Conservation (phyloP, 768 basidiomycete species). For the Tremella fuciformis region DNA sequence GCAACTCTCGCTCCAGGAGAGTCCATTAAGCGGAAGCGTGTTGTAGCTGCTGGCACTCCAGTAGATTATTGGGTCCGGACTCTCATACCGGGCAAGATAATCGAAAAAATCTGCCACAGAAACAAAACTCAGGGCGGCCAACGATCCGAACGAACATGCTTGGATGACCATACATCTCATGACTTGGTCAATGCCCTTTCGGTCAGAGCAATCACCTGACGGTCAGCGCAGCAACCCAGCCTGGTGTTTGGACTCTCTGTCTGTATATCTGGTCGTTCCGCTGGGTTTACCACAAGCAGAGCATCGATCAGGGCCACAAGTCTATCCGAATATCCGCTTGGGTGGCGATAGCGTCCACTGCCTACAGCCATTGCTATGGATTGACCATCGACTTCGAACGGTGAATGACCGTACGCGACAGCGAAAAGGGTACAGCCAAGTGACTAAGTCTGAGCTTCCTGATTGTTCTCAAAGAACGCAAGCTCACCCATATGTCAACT, state of each 20-base stretch:
- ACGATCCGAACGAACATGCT: too few species aligned
- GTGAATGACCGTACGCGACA: constrained; percentile 90
- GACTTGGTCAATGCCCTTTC: neutral
- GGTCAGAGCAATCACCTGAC: neutral
- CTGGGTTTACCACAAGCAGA: constrained; percentile 79
- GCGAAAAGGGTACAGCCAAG: constrained; percentile 93
- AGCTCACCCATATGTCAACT: constrained; percentile 88
- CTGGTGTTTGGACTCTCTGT: neutral
- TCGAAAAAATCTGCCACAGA: too few species aligned
- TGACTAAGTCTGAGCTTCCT: constrained; percentile 59
- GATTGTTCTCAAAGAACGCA: neutral
- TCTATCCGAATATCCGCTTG: constrained; percentile 57
- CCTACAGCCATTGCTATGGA: constrained; percentile 97
- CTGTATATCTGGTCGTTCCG: constrained; percentile 73
- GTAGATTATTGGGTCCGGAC: too few species aligned
- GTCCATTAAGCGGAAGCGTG: too few species aligned
- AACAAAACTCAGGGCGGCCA: too few species aligned
- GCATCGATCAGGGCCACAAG: constrained; percentile 67
- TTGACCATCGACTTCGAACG: constrained; percentile 95
- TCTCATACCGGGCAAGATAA: too few species aligned
- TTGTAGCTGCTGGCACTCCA: too few species aligned
- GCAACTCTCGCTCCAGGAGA: too few species aligned
- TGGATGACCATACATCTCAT: neutral
- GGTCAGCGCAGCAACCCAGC: neutral
- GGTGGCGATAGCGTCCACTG: constrained; percentile 89